A percentile compares a stretch with the other conserved stretches of the same genome.
These are phyloP conservation scores for Candida buenavistaensis DNA, from an alignment of 1,139 yeast species.

Conservation along the genomic window DNA sequence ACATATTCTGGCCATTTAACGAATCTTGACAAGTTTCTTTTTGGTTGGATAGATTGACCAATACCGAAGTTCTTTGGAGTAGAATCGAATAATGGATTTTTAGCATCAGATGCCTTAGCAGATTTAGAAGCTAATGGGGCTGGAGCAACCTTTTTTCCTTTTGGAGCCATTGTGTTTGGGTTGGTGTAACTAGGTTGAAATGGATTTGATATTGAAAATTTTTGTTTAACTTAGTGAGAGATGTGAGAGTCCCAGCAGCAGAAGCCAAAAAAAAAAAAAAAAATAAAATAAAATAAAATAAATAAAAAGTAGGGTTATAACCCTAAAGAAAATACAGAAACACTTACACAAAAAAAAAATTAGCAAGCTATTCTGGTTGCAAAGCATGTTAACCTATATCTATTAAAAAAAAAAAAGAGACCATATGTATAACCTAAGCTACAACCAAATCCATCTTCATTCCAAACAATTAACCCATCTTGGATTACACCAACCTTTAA, in stretches of 20 bases:
- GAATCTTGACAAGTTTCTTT: slow-evolving; percentile 92
- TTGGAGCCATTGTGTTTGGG: slow-evolving; percentile 41
- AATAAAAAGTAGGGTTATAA: slow-evolving; percentile 2
- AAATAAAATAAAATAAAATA: slow-evolving; percentile 3
- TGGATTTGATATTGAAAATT: slow-evolving; percentile 5
- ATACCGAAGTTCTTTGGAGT: slow-evolving; percentile 94
- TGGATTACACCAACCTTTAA: slow-evolving; percentile 53
- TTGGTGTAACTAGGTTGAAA: slow-evolving; percentile 5
- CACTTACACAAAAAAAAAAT: not conserved
- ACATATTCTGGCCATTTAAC: slow-evolving; percentile 99
- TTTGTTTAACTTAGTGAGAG: slow-evolving; percentile 5
- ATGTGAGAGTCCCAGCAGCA: slow-evolving; percentile 1
- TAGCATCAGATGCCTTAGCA: slow-evolving; percentile 22
- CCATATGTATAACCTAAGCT: too few relatives aligned
- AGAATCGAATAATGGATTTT: slow-evolving; percentile 58
- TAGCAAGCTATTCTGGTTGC: too few relatives aligned
- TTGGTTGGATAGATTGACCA: slow-evolving; percentile 94
- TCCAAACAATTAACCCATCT: slow-evolving; percentile 36
- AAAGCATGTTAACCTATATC: too few relatives aligned
- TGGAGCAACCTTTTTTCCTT: slow-evolving; percentile 81
- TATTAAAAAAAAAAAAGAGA: too few relatives aligned
- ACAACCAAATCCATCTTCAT: not conserved
- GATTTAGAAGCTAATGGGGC: slow-evolving; percentile 50
- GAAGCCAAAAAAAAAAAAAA: slow-evolving; percentile 1
- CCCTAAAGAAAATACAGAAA: slow-evolving; percentile 2